Conservation (phyloP, 2,329 filamentous ascomycete species). For the Aotearoamyces nothofagi region DNA sequence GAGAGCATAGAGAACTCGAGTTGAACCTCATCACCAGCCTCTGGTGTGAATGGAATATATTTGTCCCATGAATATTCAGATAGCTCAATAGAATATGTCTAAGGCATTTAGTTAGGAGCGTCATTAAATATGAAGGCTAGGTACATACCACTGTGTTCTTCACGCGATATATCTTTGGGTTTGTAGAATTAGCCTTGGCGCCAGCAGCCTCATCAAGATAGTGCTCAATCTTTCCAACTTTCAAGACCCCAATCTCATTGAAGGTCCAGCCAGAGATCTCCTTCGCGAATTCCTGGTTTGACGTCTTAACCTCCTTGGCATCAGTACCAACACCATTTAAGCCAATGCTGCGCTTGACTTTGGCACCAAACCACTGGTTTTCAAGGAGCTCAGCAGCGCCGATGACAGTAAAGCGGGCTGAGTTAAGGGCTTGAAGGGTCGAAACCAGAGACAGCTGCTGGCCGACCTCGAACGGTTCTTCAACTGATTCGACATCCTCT, state of each 20-base stretch:
- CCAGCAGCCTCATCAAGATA: slow-evolving; percentile 40
- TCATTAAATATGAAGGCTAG: background rate
- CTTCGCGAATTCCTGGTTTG: slow-evolving; percentile 75
- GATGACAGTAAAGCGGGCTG: slow-evolving; percentile 72
- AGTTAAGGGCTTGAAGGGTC: slow-evolving; percentile 81
- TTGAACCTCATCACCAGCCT: slow-evolving; percentile 61
- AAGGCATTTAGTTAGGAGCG: slow-evolving; percentile 9
- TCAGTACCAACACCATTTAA: slow-evolving; percentile 31
- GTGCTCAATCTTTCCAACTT: slow-evolving; percentile 73
- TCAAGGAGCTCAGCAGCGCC: slow-evolving; percentile 78
- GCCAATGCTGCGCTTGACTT: slow-evolving; percentile 38
- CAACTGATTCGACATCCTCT: slow-evolving; percentile 57
- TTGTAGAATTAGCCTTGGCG: slow-evolving; percentile 38
- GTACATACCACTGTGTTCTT: slow-evolving; percentile 88
- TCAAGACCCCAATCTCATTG: slow-evolving; percentile 80
- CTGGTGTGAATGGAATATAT: slow-evolving; percentile 59
- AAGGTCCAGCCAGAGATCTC: slow-evolving; percentile 90
- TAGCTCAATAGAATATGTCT: slow-evolving; percentile 46
- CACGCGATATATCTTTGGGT: slow-evolving; percentile 83
- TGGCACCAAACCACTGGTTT: slow-evolving; percentile 76
- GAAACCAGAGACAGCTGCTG: slow-evolving; percentile 75
- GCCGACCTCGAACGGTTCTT: slow-evolving; percentile 76
- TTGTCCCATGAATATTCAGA: slow-evolving; percentile 70
- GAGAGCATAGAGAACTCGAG: slow-evolving; percentile 99
- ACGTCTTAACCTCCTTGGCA: slow-evolving; percentile 38